These are phyloP conservation scores for Alternaria atra DNA, from an alignment of 2,329 filamentous ascomycete genomes.

Conservation along the genomic window DNA sequence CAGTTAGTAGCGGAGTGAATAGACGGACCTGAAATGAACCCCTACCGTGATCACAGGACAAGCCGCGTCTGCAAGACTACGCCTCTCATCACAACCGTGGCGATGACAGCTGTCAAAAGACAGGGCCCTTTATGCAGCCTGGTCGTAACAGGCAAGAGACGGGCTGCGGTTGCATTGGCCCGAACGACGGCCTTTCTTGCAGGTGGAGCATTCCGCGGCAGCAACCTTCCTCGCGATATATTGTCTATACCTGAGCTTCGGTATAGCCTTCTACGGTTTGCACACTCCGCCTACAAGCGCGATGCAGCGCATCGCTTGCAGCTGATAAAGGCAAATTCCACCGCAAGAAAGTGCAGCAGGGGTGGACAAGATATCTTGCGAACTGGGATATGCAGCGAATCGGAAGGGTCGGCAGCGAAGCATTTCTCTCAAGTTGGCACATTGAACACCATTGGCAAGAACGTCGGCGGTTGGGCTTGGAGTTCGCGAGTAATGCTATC, in stretches of 20 bases:
- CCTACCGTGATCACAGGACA: slow-evolving; percentile 7
- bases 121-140: slow-evolving; percentile 13
- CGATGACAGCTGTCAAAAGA: slow-evolving; percentile 18
- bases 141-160: slow-evolving; percentile 14
- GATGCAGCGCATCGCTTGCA: background rate
- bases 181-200: slow-evolving; percentile 4
- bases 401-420: slow-evolving; percentile 9
- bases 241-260: slow-evolving; percentile 3
- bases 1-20: background rate
- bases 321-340: background rate
- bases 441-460: background rate
- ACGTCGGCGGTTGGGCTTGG: background rate
- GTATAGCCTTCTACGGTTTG: background rate
- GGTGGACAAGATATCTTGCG: background rate
- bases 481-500: background rate
- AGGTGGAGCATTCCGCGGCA: slow-evolving; percentile 5
- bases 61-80: slow-evolving; percentile 8
- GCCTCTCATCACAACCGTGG: slow-evolving; percentile 2
- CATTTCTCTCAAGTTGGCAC: background rate
- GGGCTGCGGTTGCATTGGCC: slow-evolving; percentile 17
- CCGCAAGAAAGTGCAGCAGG: background rate
- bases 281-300: background rate
- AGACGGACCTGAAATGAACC: slow-evolving; percentile 1
- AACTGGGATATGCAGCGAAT: slow-evolving; percentile 4
- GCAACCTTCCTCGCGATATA: slow-evolving; percentile 10